Conservation (phyloP, 352 stramenopile species). For the Phytopythium ostracodes region DNA sequence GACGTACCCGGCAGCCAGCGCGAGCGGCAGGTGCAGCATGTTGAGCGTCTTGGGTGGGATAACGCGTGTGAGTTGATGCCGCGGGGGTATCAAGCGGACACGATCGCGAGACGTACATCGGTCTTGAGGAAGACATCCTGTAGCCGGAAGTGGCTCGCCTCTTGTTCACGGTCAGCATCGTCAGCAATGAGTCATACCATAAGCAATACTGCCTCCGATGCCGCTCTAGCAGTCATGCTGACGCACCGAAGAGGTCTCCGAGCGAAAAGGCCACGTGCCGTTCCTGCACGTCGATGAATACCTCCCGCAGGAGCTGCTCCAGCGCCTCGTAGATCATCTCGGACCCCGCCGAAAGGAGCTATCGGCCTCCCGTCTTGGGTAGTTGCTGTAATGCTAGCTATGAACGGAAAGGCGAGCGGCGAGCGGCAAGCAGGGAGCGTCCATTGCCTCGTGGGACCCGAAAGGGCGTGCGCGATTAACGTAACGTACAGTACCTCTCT, state of each 20-base stretch:
- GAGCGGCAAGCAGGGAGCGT: no score
- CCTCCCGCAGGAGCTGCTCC: slow-evolving; percentile 50
- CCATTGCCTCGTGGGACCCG: neutral
- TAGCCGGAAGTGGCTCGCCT: slow-evolving; percentile 62
- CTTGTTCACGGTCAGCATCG: slow-evolving; percentile 11
- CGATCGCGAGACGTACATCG: slow-evolving; percentile 18
- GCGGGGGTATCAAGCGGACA: no score
- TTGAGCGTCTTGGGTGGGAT: slow-evolving; percentile 47
- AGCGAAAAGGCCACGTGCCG: slow-evolving; percentile 59
- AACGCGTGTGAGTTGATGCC: no score
- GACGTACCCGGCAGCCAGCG: slow-evolving; percentile 61
- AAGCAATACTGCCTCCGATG: no score
- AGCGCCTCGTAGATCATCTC: slow-evolving; percentile 54
- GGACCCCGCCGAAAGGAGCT: neutral
- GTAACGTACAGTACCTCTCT: no score
- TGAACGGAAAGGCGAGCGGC: no score
- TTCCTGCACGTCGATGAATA: slow-evolving; percentile 60
- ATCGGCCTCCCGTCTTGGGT: no score
- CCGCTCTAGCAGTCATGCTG: no score
- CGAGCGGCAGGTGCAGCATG: slow-evolving; percentile 56
- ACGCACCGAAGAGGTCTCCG: slow-evolving; percentile 68
- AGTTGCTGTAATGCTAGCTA: no score
- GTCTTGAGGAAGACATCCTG: slow-evolving; percentile 62
- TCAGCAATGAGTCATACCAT: neutral
- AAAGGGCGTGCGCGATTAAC: neutral